Evolutionary conservation across 441 rosid genomes (phyloP).

Genomic region (Pelargonium australe): DNA sequence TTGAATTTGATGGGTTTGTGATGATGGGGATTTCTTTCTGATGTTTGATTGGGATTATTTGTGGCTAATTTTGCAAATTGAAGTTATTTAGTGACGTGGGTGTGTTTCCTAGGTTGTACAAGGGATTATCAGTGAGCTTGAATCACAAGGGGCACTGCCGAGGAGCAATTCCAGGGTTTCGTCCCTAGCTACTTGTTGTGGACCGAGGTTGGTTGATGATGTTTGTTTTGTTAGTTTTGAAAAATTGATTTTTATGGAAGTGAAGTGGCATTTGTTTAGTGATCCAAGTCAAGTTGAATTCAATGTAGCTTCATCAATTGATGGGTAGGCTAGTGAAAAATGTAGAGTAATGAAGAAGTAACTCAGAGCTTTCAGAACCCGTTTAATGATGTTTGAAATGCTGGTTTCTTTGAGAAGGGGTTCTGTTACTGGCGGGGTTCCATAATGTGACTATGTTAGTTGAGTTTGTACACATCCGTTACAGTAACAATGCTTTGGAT

Average conservation of each 20-base stretch:
- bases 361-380: neutral
- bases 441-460: neutral
- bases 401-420: neutral
- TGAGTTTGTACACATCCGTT: neutral
- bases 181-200: slow-evolving; percentile 97
- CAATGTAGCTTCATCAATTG: neutral
- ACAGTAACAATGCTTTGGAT: neutral
- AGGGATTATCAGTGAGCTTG: slow-evolving; percentile 96
- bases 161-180: slow-evolving; percentile 99
- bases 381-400: neutral
- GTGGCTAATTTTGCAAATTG: neutral
- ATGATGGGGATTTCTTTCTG: slow-evolving; percentile 4
- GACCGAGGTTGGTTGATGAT: slow-evolving; percentile 63
- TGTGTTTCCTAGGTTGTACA: slow-evolving; percentile 68
- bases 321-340: neutral
- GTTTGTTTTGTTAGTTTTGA: neutral
- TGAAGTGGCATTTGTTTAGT: slow-evolving; percentile 17
- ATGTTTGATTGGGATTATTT: neutral
- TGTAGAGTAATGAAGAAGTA: neutral
- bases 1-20: slow-evolving; percentile 2
- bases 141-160: slow-evolving; percentile 98
- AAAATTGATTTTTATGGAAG: neutral
- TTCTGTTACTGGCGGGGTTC: neutral
- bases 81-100: neutral
- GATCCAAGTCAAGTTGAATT: neutral